A percentile compares a stretch with the other conserved stretches of the same genome.
These are phyloP conservation scores for Gleditsia sinensis DNA, from an alignment of 306 rosid species.

Conservation along the genomic window DNA sequence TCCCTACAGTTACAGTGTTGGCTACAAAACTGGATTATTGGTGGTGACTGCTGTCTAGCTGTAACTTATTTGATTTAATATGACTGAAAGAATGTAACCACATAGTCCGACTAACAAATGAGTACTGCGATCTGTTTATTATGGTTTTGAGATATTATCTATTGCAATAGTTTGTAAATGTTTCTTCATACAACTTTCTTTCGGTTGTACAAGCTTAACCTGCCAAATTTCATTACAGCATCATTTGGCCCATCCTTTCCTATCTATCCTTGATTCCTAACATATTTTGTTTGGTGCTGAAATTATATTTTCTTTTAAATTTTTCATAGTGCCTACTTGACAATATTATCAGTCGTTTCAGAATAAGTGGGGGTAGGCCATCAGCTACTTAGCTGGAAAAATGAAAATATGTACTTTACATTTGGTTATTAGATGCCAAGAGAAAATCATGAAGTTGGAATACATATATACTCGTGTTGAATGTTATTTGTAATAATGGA, in stretches of 20 bases:
- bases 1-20: background rate
- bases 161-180: background rate
- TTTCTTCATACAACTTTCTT: background rate
- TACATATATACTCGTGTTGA: background rate
- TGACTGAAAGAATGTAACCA: background rate
- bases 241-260: background rate
- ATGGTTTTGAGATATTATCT: background rate
- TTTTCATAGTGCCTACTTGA: slow-evolving; percentile 20
- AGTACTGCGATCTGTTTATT: background rate
- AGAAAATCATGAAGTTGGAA: background rate
- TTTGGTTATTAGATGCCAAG: background rate
- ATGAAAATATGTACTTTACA: background rate
- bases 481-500: slow-evolving; percentile 12
- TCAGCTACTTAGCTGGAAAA: background rate
- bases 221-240: background rate
- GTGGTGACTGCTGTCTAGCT: background rate
- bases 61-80: slow-evolving; percentile 1
- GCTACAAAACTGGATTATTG: no score
- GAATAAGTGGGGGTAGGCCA: background rate
- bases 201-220: background rate
- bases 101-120: background rate
- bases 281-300: background rate
- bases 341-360: background rate
- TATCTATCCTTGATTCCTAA: background rate
- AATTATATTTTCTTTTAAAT: background rate